Evolutionary conservation across 352 stramenopile genomes (phyloP).

Genomic region (Pythium sp.): DNA sequence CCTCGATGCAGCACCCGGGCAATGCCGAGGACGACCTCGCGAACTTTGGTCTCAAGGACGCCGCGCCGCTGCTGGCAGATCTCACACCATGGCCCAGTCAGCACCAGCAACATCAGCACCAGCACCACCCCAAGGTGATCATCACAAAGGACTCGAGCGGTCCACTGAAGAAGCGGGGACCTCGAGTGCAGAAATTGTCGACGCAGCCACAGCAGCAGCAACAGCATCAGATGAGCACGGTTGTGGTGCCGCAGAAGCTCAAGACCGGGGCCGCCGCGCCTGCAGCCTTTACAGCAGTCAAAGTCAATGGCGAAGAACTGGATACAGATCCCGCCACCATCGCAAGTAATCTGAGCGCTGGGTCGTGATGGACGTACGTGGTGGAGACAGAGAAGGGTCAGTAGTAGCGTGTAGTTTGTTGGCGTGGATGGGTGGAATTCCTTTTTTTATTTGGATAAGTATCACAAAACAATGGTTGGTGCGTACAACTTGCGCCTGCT

Average conservation of each 20-base stretch:
- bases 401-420: neutral
- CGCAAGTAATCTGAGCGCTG: neutral
- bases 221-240: conserved; percentile 6
- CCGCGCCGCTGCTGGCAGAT: neutral
- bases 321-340: neutral
- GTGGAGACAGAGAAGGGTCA: neutral
- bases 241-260: conserved; percentile 12
- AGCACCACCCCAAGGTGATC: conserved; percentile 8
- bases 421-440: neutral
- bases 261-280: neutral
- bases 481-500: neutral
- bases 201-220: neutral
- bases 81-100: neutral
- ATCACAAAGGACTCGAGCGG: conserved; percentile 11
- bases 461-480: neutral
- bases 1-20: conserved; percentile 3
- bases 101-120: neutral
- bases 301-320: neutral
- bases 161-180: conserved; percentile 2
- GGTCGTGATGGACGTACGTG: neutral
- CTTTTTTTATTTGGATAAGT: conserved; percentile 8
- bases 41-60: conserved; percentile 11
- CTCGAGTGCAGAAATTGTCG: neutral
- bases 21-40: conserved; percentile 10
- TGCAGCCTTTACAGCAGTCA: neutral